A percentile compares a stretch with the other conserved stretches of the same genome.
Conservation (phyloP, 2,329 filamentous ascomycete genomes). For the Helminthosporium solani region DNA sequence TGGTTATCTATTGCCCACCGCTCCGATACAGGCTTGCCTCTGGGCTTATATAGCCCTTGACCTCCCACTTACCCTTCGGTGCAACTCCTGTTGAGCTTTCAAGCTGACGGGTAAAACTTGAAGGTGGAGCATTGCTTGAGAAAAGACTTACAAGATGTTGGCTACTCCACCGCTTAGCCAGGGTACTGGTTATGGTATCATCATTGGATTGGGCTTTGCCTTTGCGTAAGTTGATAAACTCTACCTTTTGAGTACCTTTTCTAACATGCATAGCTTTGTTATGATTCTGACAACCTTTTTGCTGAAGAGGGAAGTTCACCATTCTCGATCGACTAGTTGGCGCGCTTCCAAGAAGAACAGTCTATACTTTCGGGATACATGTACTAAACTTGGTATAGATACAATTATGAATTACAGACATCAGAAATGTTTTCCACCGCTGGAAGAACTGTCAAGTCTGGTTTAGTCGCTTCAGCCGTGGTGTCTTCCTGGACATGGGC, state of each 20-base stretch:
- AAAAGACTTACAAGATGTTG: conserved; percentile 2
- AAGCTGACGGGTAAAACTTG: conserved; percentile 3
- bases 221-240: conserved; percentile 56
- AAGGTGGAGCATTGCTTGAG: background rate
- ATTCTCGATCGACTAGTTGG: too few species aligned
- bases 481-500: conserved; percentile 94
- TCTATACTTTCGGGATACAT: background rate
- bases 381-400: conserved; percentile 42
- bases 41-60: conserved; percentile 16
- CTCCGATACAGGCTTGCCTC: conserved; percentile 6
- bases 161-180: conserved; percentile 49
- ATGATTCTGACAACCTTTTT: conserved; percentile 75
- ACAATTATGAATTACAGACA: conserved; percentile 78
- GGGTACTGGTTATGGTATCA: conserved; percentile 74
- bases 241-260: background rate
- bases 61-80: too few species aligned
- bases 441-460: conserved; percentile 83
- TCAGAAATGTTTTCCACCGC: conserved; percentile 92
- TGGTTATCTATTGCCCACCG: background rate
- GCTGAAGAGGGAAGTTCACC: conserved; percentile 54
- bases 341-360: background rate
- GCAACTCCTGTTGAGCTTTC: too few species aligned
- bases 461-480: conserved; percentile 84
- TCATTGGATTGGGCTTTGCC: conserved; percentile 70
- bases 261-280: conserved; percentile 50